Evolutionary conservation across 1,284 basidiomycete genomes (phyloP), one percentile per base, ranked within the genome.

Genomic region (Malassezia psittaci): DNA sequence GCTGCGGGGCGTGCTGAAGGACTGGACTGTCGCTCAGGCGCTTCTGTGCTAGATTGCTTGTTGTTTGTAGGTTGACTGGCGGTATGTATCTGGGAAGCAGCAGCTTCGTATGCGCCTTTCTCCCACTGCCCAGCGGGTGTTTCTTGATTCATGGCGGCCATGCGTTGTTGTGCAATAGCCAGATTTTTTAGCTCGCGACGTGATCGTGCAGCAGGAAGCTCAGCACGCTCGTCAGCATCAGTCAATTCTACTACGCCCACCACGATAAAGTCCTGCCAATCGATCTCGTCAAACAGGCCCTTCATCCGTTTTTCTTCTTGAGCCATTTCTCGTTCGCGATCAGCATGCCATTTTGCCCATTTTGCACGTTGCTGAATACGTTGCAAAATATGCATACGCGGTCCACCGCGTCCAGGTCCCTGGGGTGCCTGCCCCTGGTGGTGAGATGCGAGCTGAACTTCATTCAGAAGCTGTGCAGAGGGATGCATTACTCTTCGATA

Each of bases 181-280:
- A 96, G 96, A 68, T 84, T 88, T 78, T 94, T 88, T 16, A 99
- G 85, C 72, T 96, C 90, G 67, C 90, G 84, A 32, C 96, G 83
- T 64, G 83, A 91, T 82, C 93, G 93, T 0, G 94, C 94, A 21
- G 88, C 85, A 10, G 94, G 94, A 24, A 99, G 79, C 69, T 96
- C 90, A 29, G 90, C 84, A 41, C 75, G 68, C 34, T 65, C 69
- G 74, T 98, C 94, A 5, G 86, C 86, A 48, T 85, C 83, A 10
- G 94, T 98, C 69, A 98, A 94, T 76, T 98, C 94, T 65, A 98
- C 96, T 18, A 93, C 98, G 73, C 96, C 90, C 15, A 96, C 94
- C 57, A 96, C 89, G 49, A 91, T 89, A 78, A 96, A 98, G 77
- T 98, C 94, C 71, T 98, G 90, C 94, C 94, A 99, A 75, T 98